Evolutionary conservation across 768 basidiomycete species (phyloP).

Genomic region (Collybia mongolica): DNA sequence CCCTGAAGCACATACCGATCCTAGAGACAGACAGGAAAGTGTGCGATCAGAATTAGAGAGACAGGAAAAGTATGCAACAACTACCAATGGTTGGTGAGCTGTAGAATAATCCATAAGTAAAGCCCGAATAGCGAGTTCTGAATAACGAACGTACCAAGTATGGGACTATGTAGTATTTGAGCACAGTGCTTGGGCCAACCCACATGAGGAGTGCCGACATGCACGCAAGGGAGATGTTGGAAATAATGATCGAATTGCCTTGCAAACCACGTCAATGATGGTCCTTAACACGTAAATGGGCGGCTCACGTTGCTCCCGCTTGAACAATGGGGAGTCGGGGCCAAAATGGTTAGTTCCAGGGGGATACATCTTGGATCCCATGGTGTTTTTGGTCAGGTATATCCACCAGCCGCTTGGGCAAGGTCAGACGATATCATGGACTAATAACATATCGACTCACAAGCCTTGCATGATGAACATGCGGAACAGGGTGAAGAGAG

Average conservation of each 20-base stretch:
- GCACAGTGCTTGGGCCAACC: slow-evolving; percentile 20
- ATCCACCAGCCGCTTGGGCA: slow-evolving; percentile 25
- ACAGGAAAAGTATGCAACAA: neutral
- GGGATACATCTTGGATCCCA: slow-evolving; percentile 47
- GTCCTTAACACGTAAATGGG: slow-evolving; percentile 5
- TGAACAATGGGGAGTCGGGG: slow-evolving; percentile 38
- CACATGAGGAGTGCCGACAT: slow-evolving; percentile 22
- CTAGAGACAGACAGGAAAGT: slow-evolving; percentile 14
- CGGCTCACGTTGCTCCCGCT: slow-evolving; percentile 32
- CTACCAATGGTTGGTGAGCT: slow-evolving; percentile 47
- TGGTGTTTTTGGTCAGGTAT: slow-evolving; percentile 36
- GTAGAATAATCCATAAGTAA: slow-evolving; percentile 9
- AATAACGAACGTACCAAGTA: slow-evolving; percentile 34
- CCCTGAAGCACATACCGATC: slow-evolving; percentile 24
- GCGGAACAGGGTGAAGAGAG: slow-evolving; percentile 38
- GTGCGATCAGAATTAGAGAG: neutral
- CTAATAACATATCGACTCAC: slow-evolving; percentile 18
- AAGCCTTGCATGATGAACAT: slow-evolving; percentile 51
- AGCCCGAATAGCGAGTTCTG: neutral
- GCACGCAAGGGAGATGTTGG: slow-evolving; percentile 26
- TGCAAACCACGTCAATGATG: neutral
- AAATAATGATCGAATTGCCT: slow-evolving; percentile 38
- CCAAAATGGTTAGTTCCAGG: slow-evolving; percentile 45
- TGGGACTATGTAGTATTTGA: slow-evolving; percentile 37
- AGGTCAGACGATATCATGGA: neutral